Base-by-base conservation (phyloP, 2,329 filamentous ascomycete genomes). In the Calonectria pteridis region DNA sequence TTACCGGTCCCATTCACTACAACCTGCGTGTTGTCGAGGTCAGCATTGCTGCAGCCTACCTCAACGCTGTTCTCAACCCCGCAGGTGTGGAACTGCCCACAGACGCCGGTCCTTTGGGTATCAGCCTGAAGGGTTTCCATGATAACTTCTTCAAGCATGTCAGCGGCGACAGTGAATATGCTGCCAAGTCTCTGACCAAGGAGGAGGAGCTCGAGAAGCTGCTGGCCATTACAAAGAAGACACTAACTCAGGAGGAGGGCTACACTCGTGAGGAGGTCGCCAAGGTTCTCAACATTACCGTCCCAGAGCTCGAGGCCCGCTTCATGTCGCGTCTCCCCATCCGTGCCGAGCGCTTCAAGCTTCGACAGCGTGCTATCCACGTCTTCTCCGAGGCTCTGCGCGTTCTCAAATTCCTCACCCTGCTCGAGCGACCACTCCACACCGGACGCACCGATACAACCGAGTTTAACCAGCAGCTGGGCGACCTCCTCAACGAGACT, bases 11-110 rank as follows among this genome's bases (percentile, higher is more conserved):
- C 0, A 93, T 97, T 76, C 95, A 96, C 88, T 99, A 98, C 88
- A 99, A 99, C 84, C 91, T 99, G 29, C 94, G 97, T 33, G 97
- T 99, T 1, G 97, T 98, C 46, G 97, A 99, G 86, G 97, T 95
- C 86, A 97, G 94, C 68, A 90, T 99, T 37, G 97, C 97, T 4
- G 95, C 97, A 4, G 90, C 90, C 29, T 92, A 91, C 81, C 88
- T 93, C 73, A 88, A 92, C 77, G 90, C 91, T 31, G 86, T 87
- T 31, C 85, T 92, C 72, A 91, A 89, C 83, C 89, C 90, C 14
- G 82, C 87, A 0, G 88, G 87, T 43, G 92, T 91, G 0, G 84
- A 87, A 35, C 91, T 98, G 0, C 93, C 94, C 23, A 86, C 90
- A 70, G 97, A 99, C 83, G 92, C 93, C 6, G 94, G 94, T 4